A percentile compares a stretch with the other conserved stretches of the same genome.
Conservation (phyloP, 169 alveolate species). For the Besnoitia besnoiti region DNA sequence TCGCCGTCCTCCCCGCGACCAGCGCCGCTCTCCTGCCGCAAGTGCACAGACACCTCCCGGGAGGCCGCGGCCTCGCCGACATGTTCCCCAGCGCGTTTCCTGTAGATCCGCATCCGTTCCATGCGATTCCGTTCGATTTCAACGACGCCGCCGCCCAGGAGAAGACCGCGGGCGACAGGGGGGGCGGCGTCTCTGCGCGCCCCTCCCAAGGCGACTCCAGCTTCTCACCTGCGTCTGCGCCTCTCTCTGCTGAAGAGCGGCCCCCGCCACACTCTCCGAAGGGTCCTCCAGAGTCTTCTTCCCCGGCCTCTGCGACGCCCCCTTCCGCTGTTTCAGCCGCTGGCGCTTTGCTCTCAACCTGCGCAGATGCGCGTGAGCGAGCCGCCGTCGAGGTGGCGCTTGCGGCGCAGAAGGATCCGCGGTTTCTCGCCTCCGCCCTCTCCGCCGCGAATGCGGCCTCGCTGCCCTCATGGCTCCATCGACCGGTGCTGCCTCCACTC, state of each 20-base stretch:
- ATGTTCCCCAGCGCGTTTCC: constrained; percentile 32
- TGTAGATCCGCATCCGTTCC: constrained; percentile 54
- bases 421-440: not conserved
- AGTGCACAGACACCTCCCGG: constrained; percentile 55
- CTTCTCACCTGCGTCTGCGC: not conserved
- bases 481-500: constrained; percentile 51
- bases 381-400: not conserved
- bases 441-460: constrained; percentile 36
- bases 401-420: not conserved
- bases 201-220: not conserved
- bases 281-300: constrained; percentile 13
- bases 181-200: not conserved
- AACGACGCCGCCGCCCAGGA: not conserved
- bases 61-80: not conserved
- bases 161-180: not conserved
- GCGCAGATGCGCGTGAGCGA: not conserved
- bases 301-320: not conserved
- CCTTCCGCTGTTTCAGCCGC: not conserved
- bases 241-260: not conserved
- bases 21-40: constrained; percentile 52
- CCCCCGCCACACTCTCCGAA: not conserved
- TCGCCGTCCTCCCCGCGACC: constrained; percentile 59
- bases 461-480: constrained; percentile 65
- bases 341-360: not conserved
- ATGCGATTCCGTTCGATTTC: constrained; percentile 44